Conservation (phyloP, 768 basidiomycete species). For the Lyophyllum shimeji region DNA sequence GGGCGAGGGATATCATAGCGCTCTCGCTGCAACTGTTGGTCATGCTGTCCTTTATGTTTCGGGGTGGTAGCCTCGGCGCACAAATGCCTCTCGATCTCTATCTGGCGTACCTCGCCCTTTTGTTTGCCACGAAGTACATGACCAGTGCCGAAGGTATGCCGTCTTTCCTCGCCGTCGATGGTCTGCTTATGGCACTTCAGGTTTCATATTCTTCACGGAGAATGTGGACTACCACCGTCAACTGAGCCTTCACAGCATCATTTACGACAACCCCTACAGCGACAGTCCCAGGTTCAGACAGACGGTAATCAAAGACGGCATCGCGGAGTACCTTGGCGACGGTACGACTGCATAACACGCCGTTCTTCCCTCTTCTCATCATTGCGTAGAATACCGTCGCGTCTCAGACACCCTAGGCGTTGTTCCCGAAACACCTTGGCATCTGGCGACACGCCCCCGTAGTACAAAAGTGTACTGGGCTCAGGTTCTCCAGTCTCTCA, state of each 20-base stretch:
- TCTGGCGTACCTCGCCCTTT: slow-evolving; percentile 21
- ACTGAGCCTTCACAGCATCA: slow-evolving; percentile 34
- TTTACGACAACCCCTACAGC: slow-evolving; percentile 26
- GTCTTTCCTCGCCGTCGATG: too few relatives aligned
- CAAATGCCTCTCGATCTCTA: slow-evolving; percentile 25
- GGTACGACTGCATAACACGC: slow-evolving; percentile 22
- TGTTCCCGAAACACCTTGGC: slow-evolving; percentile 1
- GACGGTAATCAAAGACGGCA: slow-evolving; percentile 37
- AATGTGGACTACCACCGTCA: slow-evolving; percentile 37
- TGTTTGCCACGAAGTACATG: not conserved
- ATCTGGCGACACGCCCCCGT: not conserved
- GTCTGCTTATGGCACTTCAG: slow-evolving; percentile 17
- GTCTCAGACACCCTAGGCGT: not conserved
- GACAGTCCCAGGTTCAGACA: slow-evolving; percentile 24
- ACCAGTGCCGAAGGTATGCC: not conserved
- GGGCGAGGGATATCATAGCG: slow-evolving; percentile 21
- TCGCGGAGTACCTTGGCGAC: slow-evolving; percentile 24
- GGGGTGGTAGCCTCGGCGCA: slow-evolving; percentile 19
- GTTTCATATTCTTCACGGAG: slow-evolving; percentile 39
- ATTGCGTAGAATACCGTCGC: not conserved
- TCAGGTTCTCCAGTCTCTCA: not conserved
- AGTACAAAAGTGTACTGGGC: not conserved
- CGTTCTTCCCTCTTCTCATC: not conserved
- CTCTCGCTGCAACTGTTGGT: slow-evolving; percentile 25
- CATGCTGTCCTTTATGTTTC: slow-evolving; percentile 19